Conservation (phyloP, 2,329 filamentous ascomycete species). For the Reticulascus tulasneorum region DNA sequence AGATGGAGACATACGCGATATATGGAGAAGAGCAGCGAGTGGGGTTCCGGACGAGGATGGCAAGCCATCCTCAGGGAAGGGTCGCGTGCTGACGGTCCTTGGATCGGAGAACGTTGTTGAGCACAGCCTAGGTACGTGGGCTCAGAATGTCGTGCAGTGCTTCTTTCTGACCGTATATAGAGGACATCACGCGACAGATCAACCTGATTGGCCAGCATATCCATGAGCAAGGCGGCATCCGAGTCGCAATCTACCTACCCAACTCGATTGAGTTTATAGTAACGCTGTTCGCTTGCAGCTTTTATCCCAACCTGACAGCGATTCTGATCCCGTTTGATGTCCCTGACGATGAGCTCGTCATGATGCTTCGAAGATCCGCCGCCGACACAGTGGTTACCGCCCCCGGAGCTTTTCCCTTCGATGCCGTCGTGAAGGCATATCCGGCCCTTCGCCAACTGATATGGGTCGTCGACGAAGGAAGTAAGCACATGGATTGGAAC, state of each 20-base stretch:
- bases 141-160: too few species aligned
- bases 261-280: slow-evolving; percentile 88
- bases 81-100: slow-evolving; percentile 73
- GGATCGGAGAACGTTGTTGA: slow-evolving; percentile 73
- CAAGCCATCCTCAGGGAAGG: slow-evolving; percentile 54
- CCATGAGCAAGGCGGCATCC: slow-evolving; percentile 65
- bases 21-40: slow-evolving; percentile 73
- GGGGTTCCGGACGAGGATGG: slow-evolving; percentile 63
- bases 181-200: slow-evolving; percentile 78
- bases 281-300: slow-evolving; percentile 81
- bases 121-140: slow-evolving; percentile 55
- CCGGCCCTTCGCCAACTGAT: slow-evolving; percentile 72
- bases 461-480: slow-evolving; percentile 91
- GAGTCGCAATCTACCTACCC: slow-evolving; percentile 84
- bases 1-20: slow-evolving; percentile 84
- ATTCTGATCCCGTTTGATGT: slow-evolving; percentile 82
- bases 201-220: slow-evolving; percentile 79
- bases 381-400: slow-evolving; percentile 81
- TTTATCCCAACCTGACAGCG: slow-evolving; percentile 76
- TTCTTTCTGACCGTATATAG: slow-evolving; percentile 27
- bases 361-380: slow-evolving; percentile 67
- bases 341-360: slow-evolving; percentile 62
- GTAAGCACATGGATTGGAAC: slow-evolving; percentile 92
- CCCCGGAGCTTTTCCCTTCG: slow-evolving; percentile 82
- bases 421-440: slow-evolving; percentile 65